These are phyloP conservation scores for Hortaea werneckii DNA, from an alignment of 2,329 filamentous ascomycete genomes.

Conservation along the genomic window DNA sequence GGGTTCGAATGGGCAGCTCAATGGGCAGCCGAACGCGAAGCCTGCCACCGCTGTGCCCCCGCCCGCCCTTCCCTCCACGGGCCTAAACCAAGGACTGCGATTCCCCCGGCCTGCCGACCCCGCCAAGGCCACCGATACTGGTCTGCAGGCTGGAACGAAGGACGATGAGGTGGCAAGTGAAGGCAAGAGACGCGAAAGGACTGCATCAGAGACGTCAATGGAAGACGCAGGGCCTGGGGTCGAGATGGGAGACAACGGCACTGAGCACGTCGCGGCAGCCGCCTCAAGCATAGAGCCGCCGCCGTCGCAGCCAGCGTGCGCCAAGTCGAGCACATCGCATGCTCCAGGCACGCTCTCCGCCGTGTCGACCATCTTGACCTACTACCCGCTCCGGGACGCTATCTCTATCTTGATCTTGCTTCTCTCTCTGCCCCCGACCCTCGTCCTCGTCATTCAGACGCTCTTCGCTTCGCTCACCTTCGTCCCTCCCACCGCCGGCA, in stretches of 20 bases:
- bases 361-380: conserved; percentile 75
- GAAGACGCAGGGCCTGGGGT: conserved; percentile 24
- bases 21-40: conserved; percentile 31
- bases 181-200: conserved; percentile 26
- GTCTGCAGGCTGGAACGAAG: conserved; percentile 7
- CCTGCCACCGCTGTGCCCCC: conserved; percentile 22
- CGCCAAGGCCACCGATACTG: conserved; percentile 9
- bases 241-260: conserved; percentile 20
- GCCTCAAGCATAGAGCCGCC: conserved; percentile 11
- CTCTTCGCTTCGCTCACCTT: conserved; percentile 90
- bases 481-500: conserved; percentile 66
- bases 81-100: conserved; percentile 29
- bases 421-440: conserved; percentile 80
- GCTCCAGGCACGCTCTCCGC: conserved; percentile 65
- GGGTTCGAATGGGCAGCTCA: conserved; percentile 36
- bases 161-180: conserved; percentile 19
- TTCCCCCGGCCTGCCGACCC: conserved; percentile 23
- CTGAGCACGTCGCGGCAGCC: conserved; percentile 20
- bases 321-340: conserved; percentile 56
- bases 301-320: conserved; percentile 8
- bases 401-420: conserved; percentile 94
- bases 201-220: conserved; percentile 34
- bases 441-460: conserved; percentile 80
- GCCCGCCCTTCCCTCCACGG: conserved; percentile 29
- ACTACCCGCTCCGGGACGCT: conserved; percentile 86